Percentiles rank a stretch among this genome's conserved stretches.
phyloP scores from a whole-genome alignment of 305 asterid species.

The Fraxinus velutina region DNA sequence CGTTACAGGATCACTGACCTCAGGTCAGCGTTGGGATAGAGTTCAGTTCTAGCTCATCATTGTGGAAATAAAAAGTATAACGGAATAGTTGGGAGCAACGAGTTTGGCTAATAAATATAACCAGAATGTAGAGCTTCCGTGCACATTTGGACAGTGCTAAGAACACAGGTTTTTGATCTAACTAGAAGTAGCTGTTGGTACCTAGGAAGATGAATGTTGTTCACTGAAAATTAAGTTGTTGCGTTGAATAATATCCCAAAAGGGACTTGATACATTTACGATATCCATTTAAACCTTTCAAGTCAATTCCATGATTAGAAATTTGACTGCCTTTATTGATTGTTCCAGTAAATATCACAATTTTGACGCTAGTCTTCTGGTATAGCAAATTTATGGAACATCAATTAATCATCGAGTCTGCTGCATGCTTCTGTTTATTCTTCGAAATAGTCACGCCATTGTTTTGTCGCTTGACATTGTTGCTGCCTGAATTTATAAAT shows the following conservation, averaged over 20 bases:
- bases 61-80: neutral
- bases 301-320: neutral
- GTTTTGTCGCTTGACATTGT: conserved; percentile 14
- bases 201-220: neutral
- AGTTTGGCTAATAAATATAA: neutral
- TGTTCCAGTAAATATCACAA: neutral
- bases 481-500: neutral
- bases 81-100: neutral
- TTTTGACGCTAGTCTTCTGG: conserved; percentile 10
- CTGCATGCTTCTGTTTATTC: conserved; percentile 1
- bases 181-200: neutral
- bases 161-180: neutral
- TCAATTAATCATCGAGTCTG: neutral
- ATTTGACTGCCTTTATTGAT: neutral
- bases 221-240: neutral
- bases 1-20: neutral
- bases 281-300: neutral
- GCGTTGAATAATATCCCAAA: neutral
- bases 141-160: neutral
- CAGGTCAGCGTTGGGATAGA: neutral
- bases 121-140: neutral
- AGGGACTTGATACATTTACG: neutral
- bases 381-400: neutral
- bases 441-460: neutral
- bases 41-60: neutral